Conservation (phyloP, 2,329 filamentous ascomycete species). For the Drechslerella dactyloides region DNA sequence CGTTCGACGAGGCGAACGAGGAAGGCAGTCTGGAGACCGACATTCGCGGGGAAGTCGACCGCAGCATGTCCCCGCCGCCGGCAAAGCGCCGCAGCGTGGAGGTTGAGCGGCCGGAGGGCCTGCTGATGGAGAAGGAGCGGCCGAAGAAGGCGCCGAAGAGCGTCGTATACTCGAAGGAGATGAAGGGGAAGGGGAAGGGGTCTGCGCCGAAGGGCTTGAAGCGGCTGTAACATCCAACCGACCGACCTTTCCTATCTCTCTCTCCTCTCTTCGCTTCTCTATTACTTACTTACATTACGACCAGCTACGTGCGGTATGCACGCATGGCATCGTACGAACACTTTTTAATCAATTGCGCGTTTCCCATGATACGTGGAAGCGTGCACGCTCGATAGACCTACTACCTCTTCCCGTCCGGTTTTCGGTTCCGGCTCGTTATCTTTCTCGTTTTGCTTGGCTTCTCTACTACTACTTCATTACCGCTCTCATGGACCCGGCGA, state of each 20-base stretch:
- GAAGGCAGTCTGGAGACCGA: conserved; percentile 45
- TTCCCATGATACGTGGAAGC: background rate
- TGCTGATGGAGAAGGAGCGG: conserved; percentile 10
- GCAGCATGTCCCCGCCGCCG: conserved; percentile 44
- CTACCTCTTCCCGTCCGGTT: too few species aligned
- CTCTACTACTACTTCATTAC: conserved; percentile 12
- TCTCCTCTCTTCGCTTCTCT: conserved; percentile 8
- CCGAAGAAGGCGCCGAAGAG: conserved; percentile 40
- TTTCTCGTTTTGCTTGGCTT: too few species aligned
- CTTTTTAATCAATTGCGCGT: conserved; percentile 11
- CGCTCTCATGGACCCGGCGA: conserved; percentile 30
- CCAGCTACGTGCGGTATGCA: background rate
- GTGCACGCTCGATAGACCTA: conserved; percentile 1
- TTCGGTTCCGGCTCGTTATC: conserved; percentile 8
- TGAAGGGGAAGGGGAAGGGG: conserved; percentile 25
- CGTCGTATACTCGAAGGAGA: conserved; percentile 39
- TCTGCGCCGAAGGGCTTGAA: conserved; percentile 38
- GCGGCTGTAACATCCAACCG: conserved; percentile 28
- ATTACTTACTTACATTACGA: too few species aligned
- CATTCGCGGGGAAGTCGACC: conserved; percentile 39
- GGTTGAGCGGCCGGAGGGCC: conserved; percentile 30
- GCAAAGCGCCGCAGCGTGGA: conserved; percentile 42
- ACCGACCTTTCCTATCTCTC: background rate
- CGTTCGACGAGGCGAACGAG: conserved; percentile 47
- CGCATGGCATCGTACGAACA: too few species aligned